Evolutionary conservation across 768 basidiomycete genomes (phyloP).

Genomic region (Pleurotus giganteus): DNA sequence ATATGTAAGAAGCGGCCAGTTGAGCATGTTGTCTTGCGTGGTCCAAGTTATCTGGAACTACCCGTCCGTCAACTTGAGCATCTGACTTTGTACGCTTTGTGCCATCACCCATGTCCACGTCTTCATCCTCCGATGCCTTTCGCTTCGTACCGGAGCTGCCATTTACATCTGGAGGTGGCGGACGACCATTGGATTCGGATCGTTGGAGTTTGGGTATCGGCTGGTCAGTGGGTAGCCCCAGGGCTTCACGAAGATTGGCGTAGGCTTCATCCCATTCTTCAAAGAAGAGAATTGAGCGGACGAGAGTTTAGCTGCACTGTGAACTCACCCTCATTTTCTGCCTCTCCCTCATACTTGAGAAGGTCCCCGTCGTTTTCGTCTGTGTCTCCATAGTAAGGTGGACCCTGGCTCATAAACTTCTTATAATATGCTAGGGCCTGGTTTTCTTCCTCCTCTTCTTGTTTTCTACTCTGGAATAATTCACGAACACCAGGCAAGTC

Average conservation of each 20-base stretch:
- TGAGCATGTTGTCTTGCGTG: constrained; percentile 40
- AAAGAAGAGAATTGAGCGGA: neutral
- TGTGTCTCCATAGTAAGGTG: constrained; percentile 86
- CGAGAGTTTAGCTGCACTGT: too few species aligned
- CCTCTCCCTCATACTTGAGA: constrained; percentile 64
- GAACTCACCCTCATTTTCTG: constrained; percentile 70
- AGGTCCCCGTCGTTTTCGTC: constrained; percentile 78
- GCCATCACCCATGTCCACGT: constrained; percentile 38
- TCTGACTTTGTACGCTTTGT: constrained; percentile 26
- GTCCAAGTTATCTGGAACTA: constrained; percentile 24
- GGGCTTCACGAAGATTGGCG: constrained; percentile 47
- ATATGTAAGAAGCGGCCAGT: constrained; percentile 66
- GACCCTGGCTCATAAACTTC: constrained; percentile 86
- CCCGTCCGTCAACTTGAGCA: constrained; percentile 22
- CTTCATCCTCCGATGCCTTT: constrained; percentile 47
- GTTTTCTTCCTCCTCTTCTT: constrained; percentile 88
- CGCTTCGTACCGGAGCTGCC: constrained; percentile 40
- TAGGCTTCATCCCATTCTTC: constrained; percentile 70
- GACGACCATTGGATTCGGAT: constrained; percentile 19
- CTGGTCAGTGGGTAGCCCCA: constrained; percentile 50
- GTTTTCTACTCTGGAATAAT: constrained; percentile 84
- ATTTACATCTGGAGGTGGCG: constrained; percentile 20
- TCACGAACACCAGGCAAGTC: constrained; percentile 95
- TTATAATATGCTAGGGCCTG: constrained; percentile 73
- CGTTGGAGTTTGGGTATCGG: constrained; percentile 53